Percentiles rank a stretch among this genome's conserved stretches.
These are phyloP conservation scores for Pleurotus tuoliensis DNA, from an alignment of 768 basidiomycete genomes.

Conservation along the genomic window DNA sequence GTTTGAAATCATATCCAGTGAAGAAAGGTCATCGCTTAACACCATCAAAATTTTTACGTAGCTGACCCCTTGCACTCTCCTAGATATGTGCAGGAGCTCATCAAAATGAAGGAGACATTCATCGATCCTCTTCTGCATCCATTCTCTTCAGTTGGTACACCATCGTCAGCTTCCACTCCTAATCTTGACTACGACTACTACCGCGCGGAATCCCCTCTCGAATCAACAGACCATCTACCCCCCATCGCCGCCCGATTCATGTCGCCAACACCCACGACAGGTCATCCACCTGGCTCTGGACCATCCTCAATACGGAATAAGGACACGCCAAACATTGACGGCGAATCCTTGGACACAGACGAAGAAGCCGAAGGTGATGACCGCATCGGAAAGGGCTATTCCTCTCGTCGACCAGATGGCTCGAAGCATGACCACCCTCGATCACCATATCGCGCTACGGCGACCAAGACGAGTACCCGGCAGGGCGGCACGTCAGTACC, in stretches of 20 bases:
- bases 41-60: not conserved
- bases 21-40: conserved; percentile 65
- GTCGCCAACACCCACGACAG: conserved; percentile 53
- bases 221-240: conserved; percentile 70
- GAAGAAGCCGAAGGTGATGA: conserved; percentile 66
- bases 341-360: conserved; percentile 65
- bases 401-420: conserved; percentile 25
- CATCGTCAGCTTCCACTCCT: conserved; percentile 50
- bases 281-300: conserved; percentile 26
- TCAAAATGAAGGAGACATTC: conserved; percentile 92
- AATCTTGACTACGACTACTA: conserved; percentile 69
- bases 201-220: conserved; percentile 63
- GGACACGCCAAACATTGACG: conserved; percentile 65
- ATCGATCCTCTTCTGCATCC: conserved; percentile 89
- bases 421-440: conserved; percentile 68
- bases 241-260: conserved; percentile 93
- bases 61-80: conserved; percentile 7
- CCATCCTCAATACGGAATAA: conserved; percentile 38
- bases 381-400: conserved; percentile 43
- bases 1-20: conserved; percentile 94
- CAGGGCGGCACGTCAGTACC: conserved; percentile 48
- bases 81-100: conserved; percentile 90
- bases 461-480: conserved; percentile 35
- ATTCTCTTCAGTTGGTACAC: conserved; percentile 44
- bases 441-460: conserved; percentile 66